A percentile compares a stretch with the other conserved stretches of the same genome.
Evolutionary conservation across 257 asterid species (phyloP).

Genomic region (Phtheirospermum japonicum): DNA sequence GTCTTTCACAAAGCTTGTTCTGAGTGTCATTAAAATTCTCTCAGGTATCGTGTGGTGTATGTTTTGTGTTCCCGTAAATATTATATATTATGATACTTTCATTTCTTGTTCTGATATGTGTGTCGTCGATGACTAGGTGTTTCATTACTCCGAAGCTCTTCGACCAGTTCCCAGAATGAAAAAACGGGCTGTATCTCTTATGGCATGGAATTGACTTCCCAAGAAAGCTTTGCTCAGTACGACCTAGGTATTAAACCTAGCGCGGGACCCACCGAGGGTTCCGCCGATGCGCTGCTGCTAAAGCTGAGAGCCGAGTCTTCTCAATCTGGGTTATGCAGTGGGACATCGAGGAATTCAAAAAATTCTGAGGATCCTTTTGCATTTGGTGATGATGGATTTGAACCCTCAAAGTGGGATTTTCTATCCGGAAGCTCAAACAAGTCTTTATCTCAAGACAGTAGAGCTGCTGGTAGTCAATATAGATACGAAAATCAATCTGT

Average conservation of each 20-base stretch:
- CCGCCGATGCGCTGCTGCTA: constrained; percentile 44
- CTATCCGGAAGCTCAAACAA: constrained; percentile 41
- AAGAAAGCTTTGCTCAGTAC: constrained; percentile 35
- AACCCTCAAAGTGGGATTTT: constrained; percentile 72
- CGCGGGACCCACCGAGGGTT: constrained; percentile 28
- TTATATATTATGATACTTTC: background rate
- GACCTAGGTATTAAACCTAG: constrained; percentile 30
- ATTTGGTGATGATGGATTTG: constrained; percentile 57
- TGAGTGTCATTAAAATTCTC: constrained; percentile 61
- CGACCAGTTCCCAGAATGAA: constrained; percentile 30
- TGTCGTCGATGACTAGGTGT: constrained; percentile 38
- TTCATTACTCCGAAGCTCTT: constrained; percentile 34
- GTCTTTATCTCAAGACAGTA: constrained; percentile 37
- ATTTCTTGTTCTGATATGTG: background rate
- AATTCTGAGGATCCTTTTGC: constrained; percentile 62
- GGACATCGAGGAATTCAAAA: constrained; percentile 38
- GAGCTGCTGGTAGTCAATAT: constrained; percentile 26
- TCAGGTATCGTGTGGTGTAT: constrained; percentile 50
- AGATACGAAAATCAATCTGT: constrained; percentile 33
- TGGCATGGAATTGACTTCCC: constrained; percentile 42
- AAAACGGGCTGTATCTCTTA: constrained; percentile 35
- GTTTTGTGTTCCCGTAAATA: background rate
- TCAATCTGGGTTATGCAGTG: constrained; percentile 52
- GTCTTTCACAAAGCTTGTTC: constrained; percentile 59
- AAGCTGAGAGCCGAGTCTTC: constrained; percentile 59